phyloP scores from a whole-genome alignment of 2,329 filamentous ascomycete species.

The Dothidotthia symphoricarpi region DNA sequence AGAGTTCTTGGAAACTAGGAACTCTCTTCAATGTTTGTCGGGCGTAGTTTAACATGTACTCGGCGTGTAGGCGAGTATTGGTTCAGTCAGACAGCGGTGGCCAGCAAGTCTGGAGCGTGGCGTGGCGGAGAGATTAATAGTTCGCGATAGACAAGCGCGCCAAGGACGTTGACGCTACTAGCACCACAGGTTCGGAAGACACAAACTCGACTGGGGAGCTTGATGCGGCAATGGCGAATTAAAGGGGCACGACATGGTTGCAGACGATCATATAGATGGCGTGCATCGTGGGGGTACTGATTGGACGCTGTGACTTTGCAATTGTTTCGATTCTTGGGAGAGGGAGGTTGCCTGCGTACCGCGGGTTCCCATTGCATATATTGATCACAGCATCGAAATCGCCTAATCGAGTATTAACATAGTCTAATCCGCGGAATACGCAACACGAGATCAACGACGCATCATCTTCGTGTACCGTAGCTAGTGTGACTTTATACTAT shows the following conservation, averaged over 20 bases:
- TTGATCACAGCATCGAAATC: conserved; percentile 5
- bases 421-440: conserved; percentile 5
- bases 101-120: conserved; percentile 14
- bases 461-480: conserved; percentile 12
- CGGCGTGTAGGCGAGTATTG: conserved; percentile 18
- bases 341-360: too few relatives aligned
- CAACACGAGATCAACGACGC: conserved; percentile 15
- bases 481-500: conserved; percentile 22
- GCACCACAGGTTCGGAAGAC: conserved; percentile 3
- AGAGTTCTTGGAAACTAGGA: conserved; percentile 44
- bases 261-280: conserved; percentile 2
- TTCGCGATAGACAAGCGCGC: conserved; percentile 25
- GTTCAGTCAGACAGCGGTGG: conserved; percentile 16
- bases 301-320: conserved; percentile 15
- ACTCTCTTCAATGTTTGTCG: conserved; percentile 43
- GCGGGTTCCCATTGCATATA: too few relatives aligned
- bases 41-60: conserved; percentile 42
- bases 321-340: too few relatives aligned
- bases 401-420: conserved; percentile 12
- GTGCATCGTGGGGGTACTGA: conserved; percentile 20
- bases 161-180: conserved; percentile 26
- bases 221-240: conserved; percentile 15
- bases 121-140: conserved; percentile 27
- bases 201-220: conserved; percentile 6
- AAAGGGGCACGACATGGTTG: conserved; percentile 22